Evolutionary conservation across 768 basidiomycete species (phyloP).

Genomic region (Leccinellum luteum): DNA sequence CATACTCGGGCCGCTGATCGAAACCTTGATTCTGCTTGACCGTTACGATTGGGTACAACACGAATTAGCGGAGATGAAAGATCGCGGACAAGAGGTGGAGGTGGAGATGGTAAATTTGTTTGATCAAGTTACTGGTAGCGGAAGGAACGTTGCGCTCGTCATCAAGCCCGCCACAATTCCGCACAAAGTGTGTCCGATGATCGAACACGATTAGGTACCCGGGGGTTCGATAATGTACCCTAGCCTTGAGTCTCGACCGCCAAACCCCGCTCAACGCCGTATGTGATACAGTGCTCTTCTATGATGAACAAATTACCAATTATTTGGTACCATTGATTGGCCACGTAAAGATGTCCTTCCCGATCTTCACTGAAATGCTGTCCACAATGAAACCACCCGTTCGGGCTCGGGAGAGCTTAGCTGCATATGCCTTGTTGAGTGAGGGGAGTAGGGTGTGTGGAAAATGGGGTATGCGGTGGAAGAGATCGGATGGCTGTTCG

Average conservation of each 20-base stretch:
- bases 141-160: constrained; percentile 66
- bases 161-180: constrained; percentile 35
- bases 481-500: constrained; percentile 21
- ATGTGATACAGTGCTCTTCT: constrained; percentile 3
- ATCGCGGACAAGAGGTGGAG: constrained; percentile 25
- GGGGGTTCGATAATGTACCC: constrained; percentile 2
- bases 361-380: constrained; percentile 63
- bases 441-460: constrained; percentile 44
- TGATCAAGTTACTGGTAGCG: constrained; percentile 70
- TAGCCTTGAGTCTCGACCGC: background rate
- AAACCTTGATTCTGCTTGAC: constrained; percentile 63
- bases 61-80: constrained; percentile 27
- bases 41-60: constrained; percentile 56
- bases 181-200: constrained; percentile 1
- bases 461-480: constrained; percentile 51
- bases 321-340: constrained; percentile 23
- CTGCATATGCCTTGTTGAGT: constrained; percentile 50
- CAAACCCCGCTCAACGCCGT: constrained; percentile 6
- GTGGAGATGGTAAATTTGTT: constrained; percentile 64
- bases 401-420: constrained; percentile 38
- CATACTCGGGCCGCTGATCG: constrained; percentile 64
- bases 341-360: constrained; percentile 61
- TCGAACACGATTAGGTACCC: constrained; percentile 5
- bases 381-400: constrained; percentile 53
- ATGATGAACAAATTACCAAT: constrained; percentile 10